Percentiles rank a stretch among this genome's conserved stretches.
These are phyloP conservation scores for Oemleria cerasiformis DNA, from an alignment of 306 rosid species.

Conservation along the genomic window DNA sequence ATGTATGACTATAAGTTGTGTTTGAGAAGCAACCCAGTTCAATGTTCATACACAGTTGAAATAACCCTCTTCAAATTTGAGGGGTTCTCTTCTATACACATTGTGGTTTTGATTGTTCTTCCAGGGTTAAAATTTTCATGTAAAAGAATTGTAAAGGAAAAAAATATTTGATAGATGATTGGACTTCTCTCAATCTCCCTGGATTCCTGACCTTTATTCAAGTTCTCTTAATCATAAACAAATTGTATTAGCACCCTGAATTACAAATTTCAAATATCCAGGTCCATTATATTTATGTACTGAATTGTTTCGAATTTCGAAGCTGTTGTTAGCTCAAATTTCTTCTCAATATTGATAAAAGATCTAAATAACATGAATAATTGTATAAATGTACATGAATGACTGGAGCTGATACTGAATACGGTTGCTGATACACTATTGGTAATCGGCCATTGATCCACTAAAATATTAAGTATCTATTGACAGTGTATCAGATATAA, in stretches of 20 bases:
- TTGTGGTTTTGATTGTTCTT: slow-evolving; percentile 11
- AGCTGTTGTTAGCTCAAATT: no score
- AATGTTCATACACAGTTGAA: background rate
- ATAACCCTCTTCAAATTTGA: background rate
- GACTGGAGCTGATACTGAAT: no score
- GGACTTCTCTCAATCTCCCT: slow-evolving; percentile 4
- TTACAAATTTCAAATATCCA: background rate
- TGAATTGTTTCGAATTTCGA: background rate
- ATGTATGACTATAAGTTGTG: background rate
- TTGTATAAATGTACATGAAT: no score
- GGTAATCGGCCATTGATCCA: no score
- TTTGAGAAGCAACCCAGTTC: slow-evolving; percentile 9
- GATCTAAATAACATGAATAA: no score
- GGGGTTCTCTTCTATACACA: background rate
- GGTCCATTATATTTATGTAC: background rate
- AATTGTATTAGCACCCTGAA: background rate
- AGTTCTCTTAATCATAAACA: background rate
- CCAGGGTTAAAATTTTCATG: background rate
- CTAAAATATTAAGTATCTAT: no score
- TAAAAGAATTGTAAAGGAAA: background rate
- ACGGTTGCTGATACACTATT: no score
- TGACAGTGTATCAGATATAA: no score
- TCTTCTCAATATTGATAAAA: no score
- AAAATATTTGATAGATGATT: slow-evolving; percentile 8
- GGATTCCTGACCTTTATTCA: background rate